These are phyloP conservation scores for Fusarium sp. DNA, from an alignment of 2,329 filamentous ascomycete species.

Conservation along the genomic window DNA sequence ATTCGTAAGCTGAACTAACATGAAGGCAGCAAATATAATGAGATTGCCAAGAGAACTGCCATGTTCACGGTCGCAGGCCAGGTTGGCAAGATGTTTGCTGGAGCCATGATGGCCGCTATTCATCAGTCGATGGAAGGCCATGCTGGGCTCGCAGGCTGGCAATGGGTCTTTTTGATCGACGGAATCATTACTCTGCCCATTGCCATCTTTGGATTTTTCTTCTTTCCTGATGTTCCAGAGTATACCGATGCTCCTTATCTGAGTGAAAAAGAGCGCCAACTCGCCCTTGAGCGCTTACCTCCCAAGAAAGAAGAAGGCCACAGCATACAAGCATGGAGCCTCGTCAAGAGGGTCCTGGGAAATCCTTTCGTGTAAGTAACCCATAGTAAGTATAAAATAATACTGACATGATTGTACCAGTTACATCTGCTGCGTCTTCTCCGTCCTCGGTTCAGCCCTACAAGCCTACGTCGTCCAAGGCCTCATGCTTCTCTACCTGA, in stretches of 20 bases:
- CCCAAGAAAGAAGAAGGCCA: conserved; percentile 50
- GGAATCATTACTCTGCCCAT: conserved; percentile 36
- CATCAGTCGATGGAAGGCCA: conserved; percentile 52
- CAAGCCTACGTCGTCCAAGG: conserved; percentile 43
- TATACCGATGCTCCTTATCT: conserved; percentile 52
- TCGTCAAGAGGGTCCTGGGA: conserved; percentile 45
- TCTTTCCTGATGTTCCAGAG: conserved; percentile 48
- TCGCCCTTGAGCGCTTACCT: conserved; percentile 47
- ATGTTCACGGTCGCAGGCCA: conserved; percentile 69
- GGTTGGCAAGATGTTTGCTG: conserved; percentile 67
- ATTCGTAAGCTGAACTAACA: accelerated
- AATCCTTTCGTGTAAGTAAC: conserved; percentile 45
- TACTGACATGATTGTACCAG: background rate
- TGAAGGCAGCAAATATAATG: conserved; percentile 52
- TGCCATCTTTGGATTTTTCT: conserved; percentile 39
- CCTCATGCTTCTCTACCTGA: conserved; percentile 43
- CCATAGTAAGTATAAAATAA: accelerated
- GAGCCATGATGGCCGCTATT: conserved; percentile 64
- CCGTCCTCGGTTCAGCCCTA: conserved; percentile 37
- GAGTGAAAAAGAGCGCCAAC: conserved; percentile 48
- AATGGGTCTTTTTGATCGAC: conserved; percentile 53
- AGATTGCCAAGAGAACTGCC: conserved; percentile 68
- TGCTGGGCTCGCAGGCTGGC: conserved; percentile 58
- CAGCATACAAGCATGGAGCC: conserved; percentile 47
- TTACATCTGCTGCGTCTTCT: conserved; percentile 46